Conservation (phyloP, 495 filamentous ascomycete genomes). For the Penicillium salamii region DNA sequence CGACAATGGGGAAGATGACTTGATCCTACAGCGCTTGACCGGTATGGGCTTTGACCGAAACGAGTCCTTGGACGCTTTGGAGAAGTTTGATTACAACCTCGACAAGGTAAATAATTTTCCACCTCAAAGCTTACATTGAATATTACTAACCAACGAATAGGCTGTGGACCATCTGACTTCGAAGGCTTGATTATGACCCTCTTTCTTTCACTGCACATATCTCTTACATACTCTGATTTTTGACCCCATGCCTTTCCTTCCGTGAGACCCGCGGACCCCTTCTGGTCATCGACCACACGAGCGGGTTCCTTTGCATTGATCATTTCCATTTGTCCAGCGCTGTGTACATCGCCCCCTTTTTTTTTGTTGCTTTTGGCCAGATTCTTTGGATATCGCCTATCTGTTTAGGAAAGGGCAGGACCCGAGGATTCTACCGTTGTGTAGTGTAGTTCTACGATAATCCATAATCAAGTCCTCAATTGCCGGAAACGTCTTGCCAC, state of each 20-base stretch:
- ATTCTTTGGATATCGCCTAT: slow-evolving; percentile 4
- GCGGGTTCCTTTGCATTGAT: slow-evolving; percentile 14
- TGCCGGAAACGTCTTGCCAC: background rate
- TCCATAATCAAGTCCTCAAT: slow-evolving; percentile 17
- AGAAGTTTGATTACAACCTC: slow-evolving; percentile 93
- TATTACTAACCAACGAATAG: slow-evolving; percentile 17
- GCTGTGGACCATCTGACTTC: slow-evolving; percentile 43
- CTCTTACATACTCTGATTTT: slow-evolving; percentile 23
- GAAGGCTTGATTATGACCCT: slow-evolving; percentile 24
- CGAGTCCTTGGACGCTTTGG: slow-evolving; percentile 78
- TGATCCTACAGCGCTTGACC: slow-evolving; percentile 85
- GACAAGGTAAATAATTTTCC: slow-evolving; percentile 79
- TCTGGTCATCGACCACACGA: slow-evolving; percentile 2
- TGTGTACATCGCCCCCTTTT: slow-evolving; percentile 22
- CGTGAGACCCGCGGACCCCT: slow-evolving; percentile 3
- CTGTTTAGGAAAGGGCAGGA: background rate
- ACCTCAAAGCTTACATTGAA: background rate
- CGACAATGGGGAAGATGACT: slow-evolving; percentile 81
- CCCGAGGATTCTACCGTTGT: slow-evolving; percentile 6
- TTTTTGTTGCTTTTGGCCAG: slow-evolving; percentile 6
- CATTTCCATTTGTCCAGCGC: slow-evolving; percentile 16
- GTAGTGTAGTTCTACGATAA: slow-evolving; percentile 23
- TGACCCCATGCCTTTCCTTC: slow-evolving; percentile 21
- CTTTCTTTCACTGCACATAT: slow-evolving; percentile 23
- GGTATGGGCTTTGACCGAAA: slow-evolving; percentile 84